Base-by-base conservation (phyloP, 1,284 basidiomycete genomes). In the Sanguinoderma infundibulare region DNA sequence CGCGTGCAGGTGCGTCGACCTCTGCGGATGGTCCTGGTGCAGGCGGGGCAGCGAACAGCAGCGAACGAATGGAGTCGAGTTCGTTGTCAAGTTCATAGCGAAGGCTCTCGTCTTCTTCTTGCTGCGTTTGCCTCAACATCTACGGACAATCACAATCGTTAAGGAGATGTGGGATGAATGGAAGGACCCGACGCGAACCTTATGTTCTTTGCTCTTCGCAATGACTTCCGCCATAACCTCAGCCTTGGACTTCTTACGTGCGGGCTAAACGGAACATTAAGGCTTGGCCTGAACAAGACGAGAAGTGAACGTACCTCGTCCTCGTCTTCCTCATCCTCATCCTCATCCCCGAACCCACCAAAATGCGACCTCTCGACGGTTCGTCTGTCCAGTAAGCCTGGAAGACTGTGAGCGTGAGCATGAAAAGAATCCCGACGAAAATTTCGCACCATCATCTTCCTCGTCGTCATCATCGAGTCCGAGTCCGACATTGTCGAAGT, bases 171-270 rank as follows among this genome's bases (percentile, higher is more conserved):
- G 34, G 57, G 9, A 17, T 51, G 3, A 0, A 9, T 9, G 10
- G 10, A 30, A 4, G 5, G 12, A 32, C 12, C 3, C 22, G 9
- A 26, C 20, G 53, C 53, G 56, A 65, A 94, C 95, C 81, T 96
- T 98, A 78, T 98, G 87, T 57, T 89, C 87, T 76, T 99, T 99
- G 78, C 95, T 97, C 78, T 99, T 99, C 14, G 95, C 93, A 53
- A 99, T 96, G 54, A 99, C 91, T 76, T 99, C 98, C 1, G 92
- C 87, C 98, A 99, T 99, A 63, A 98, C 94, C 73, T 99, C 96
- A 4, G 93, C 91, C 78, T 98, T 98, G 17, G 90, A 87, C 79
- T 94, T 96, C 76, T 95, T 95, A 63, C 88, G 82, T 51, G 85
- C 85, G 12, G 89, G 90, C 91, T 95, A 26, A 56, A n/a, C 30